A percentile compares a stretch with the other conserved stretches of the same genome.
phyloP scores from a whole-genome alignment of 768 basidiomycete genomes.

The Termitomyces sp. region DNA sequence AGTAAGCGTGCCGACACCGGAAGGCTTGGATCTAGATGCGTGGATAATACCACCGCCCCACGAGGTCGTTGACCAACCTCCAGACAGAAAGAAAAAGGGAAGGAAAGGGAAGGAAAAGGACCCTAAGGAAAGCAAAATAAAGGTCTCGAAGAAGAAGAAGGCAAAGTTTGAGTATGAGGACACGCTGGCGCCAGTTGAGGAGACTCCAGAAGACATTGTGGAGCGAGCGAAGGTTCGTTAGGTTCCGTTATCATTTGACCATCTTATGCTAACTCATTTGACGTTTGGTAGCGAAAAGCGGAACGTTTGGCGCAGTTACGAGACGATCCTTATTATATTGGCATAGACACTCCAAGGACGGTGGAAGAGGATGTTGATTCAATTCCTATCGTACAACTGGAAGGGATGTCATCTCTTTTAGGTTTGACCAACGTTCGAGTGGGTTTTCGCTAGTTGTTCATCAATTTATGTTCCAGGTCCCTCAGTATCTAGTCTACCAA shows the following conservation, averaged over 20 bases:
- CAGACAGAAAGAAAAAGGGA: constrained; percentile 44
- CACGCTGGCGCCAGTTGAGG: constrained; percentile 36
- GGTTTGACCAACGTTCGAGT: constrained; percentile 15
- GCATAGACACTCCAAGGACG: constrained; percentile 47
- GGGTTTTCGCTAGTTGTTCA: neutral
- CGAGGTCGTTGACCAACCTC: constrained; percentile 33
- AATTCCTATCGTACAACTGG: constrained; percentile 86
- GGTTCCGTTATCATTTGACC: neutral
- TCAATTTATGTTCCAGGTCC: constrained; percentile 16
- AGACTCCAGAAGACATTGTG: constrained; percentile 53
- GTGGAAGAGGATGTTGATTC: constrained; percentile 69
- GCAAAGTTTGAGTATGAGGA: constrained; percentile 21
- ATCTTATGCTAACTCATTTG: neutral
- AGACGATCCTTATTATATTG: constrained; percentile 91
- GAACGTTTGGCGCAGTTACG: constrained; percentile 71
- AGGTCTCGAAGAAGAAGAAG: constrained; percentile 25
- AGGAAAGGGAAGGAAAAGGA: constrained; percentile 35
- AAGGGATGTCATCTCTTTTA: constrained; percentile 57
- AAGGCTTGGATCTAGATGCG: constrained; percentile 78
- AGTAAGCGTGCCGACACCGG: constrained; percentile 73
- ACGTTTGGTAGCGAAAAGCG: constrained; percentile 54
- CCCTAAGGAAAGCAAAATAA: constrained; percentile 17
- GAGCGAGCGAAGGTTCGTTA: constrained; percentile 60
- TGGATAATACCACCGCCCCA: constrained; percentile 74
- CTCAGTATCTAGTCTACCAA: constrained; percentile 33